Evolutionary conservation across 352 stramenopile species (phyloP).

Genomic region (Pythium aphanidermatum): DNA sequence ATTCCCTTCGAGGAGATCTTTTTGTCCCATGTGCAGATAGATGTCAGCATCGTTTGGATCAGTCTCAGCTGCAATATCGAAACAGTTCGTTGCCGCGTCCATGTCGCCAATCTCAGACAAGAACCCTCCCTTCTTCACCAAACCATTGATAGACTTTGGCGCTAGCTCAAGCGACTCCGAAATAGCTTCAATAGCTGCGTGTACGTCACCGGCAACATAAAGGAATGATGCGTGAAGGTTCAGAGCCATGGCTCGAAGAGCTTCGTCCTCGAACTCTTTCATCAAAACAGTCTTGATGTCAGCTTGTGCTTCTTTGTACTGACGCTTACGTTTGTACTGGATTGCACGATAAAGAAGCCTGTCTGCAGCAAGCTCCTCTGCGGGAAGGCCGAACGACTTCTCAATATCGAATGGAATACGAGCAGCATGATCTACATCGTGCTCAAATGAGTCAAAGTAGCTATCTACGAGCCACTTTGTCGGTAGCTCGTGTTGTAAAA

Average conservation of each 20-base stretch:
- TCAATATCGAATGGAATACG: conserved; percentile 55
- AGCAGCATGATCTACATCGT: conserved; percentile 59
- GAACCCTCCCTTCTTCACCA: conserved; percentile 82
- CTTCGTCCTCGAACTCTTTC: conserved; percentile 32
- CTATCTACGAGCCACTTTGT: conserved; percentile 75
- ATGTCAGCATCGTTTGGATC: conserved; percentile 74
- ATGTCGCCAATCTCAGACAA: conserved; percentile 66
- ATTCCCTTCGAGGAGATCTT: conserved; percentile 72
- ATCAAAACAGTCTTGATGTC: conserved; percentile 36
- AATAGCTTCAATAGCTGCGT: conserved; percentile 61
- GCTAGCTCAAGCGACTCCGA: conserved; percentile 48
- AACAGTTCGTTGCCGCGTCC: conserved; percentile 54
- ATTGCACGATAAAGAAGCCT: conserved; percentile 58
- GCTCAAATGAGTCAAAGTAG: conserved; percentile 84
- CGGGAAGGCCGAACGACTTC: conserved; percentile 34
- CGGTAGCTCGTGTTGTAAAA: conserved; percentile 65
- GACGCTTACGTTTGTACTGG: conserved; percentile 52
- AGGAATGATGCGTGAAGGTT: conserved; percentile 80
- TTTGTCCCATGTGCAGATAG: conserved; percentile 76
- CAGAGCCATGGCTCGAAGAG: conserved; percentile 45
- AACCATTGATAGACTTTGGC: conserved; percentile 45
- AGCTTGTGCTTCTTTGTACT: conserved; percentile 42
- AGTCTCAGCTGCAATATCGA: conserved; percentile 54
- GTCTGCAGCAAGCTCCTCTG: conserved; percentile 40
- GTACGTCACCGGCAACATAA: conserved; percentile 74